A percentile compares a stretch with the other conserved stretches of the same genome.
Evolutionary conservation across 495 filamentous ascomycete genomes (phyloP).

Genomic region (Chaetomium tenue): DNA sequence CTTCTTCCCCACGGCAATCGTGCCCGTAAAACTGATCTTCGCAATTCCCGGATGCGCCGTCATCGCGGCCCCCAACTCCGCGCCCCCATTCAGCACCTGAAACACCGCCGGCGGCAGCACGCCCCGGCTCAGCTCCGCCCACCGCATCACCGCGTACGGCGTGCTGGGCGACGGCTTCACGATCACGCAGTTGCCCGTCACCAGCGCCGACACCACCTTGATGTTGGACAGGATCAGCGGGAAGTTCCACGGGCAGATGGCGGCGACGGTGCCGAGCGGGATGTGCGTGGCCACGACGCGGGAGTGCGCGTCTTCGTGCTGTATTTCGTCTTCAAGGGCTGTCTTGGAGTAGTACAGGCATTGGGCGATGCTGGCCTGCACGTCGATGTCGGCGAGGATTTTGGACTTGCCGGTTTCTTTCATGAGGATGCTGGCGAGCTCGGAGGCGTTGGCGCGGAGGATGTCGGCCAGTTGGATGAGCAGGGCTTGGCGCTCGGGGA

Average conservation of each 20-base stretch:
- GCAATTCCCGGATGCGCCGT: slow-evolving; percentile 58
- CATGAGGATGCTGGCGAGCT: slow-evolving; percentile 41
- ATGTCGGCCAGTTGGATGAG: slow-evolving; percentile 52
- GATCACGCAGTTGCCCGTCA: slow-evolving; percentile 63
- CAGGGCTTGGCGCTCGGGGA: slow-evolving; percentile 52
- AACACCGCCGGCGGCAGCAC: slow-evolving; percentile 66
- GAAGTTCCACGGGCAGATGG: slow-evolving; percentile 65
- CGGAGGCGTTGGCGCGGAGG: slow-evolving; percentile 36
- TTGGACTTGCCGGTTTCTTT: slow-evolving; percentile 46
- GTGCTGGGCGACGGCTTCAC: slow-evolving; percentile 65
- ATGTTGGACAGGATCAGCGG: slow-evolving; percentile 55
- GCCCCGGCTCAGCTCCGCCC: slow-evolving; percentile 58
- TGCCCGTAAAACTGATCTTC: slow-evolving; percentile 71
- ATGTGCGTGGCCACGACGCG: slow-evolving; percentile 50
- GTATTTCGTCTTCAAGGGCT: slow-evolving; percentile 45
- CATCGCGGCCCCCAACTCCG: slow-evolving; percentile 60
- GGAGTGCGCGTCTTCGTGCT: slow-evolving; percentile 52
- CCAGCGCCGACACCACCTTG: slow-evolving; percentile 55
- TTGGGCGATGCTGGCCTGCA: slow-evolving; percentile 29
- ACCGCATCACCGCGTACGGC: slow-evolving; percentile 64
- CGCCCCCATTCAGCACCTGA: slow-evolving; percentile 65
- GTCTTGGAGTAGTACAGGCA: slow-evolving; percentile 35
- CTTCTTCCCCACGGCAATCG: slow-evolving; percentile 60
- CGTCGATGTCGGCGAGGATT: slow-evolving; percentile 33
- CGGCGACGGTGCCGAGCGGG: slow-evolving; percentile 54